phyloP scores from a whole-genome alignment of 176 grass and related monocot species.

The Hyparrhenia diplandra region DNA sequence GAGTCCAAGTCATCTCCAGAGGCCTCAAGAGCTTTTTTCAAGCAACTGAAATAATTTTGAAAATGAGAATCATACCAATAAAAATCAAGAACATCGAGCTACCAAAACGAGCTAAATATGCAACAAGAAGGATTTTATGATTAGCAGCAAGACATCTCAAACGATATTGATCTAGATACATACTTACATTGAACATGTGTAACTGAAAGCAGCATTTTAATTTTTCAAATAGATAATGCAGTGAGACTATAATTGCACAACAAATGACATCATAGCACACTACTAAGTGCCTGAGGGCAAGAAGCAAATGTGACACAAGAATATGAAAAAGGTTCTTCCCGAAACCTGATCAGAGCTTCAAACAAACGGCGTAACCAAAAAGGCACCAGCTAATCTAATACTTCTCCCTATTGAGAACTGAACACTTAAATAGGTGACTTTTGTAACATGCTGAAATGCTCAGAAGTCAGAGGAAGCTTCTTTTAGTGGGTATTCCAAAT shows the following conservation, averaged over 20 bases:
- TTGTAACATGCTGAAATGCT: neutral
- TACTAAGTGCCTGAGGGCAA: neutral
- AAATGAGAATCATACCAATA: neutral
- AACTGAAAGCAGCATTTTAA: neutral
- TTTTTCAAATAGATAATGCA: neutral
- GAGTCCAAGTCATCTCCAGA: constrained; percentile 79
- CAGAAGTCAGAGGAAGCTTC: neutral
- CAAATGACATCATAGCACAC: neutral
- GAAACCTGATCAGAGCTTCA: neutral
- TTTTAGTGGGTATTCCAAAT: neutral
- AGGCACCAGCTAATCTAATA: neutral
- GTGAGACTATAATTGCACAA: neutral
- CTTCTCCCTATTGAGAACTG: neutral
- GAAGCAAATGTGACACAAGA: neutral
- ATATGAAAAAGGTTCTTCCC: neutral
- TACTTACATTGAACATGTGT: neutral
- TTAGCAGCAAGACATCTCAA: neutral
- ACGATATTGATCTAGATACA: neutral
- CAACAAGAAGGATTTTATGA: neutral
- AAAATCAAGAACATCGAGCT: neutral
- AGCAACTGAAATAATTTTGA: constrained; percentile 56
- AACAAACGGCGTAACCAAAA: neutral
- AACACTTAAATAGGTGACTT: neutral
- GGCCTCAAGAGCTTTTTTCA: constrained; percentile 73
- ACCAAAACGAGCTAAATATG: neutral